These are phyloP conservation scores for Hansfordia pulvinata DNA, from an alignment of 2,329 filamentous ascomycete genomes.

Conservation along the genomic window DNA sequence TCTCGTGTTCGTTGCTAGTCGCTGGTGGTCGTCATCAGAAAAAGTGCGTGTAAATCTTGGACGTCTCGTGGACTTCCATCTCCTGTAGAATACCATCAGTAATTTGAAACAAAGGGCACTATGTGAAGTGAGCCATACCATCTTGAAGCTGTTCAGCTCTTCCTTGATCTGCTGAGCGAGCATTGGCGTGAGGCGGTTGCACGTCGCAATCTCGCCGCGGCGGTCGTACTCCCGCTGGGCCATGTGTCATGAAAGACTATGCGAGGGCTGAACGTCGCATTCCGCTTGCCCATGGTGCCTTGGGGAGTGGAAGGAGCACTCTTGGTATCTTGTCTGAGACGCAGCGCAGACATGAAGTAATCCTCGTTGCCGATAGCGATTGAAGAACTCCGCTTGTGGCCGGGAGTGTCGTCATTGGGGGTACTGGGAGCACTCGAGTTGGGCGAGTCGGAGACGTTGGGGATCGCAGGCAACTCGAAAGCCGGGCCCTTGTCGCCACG, in stretches of 20 bases:
- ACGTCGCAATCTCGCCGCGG: slow-evolving; percentile 89
- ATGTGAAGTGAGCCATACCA: slow-evolving; percentile 47
- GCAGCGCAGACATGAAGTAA: slow-evolving; percentile 72
- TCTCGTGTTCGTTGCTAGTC: slow-evolving; percentile 14
- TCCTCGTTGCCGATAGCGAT: slow-evolving; percentile 72
- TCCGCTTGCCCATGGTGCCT: slow-evolving; percentile 41
- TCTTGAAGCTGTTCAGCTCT: slow-evolving; percentile 98
- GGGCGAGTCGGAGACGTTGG: slow-evolving; percentile 61
- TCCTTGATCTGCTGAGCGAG: slow-evolving; percentile 98
- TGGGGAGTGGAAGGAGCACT: slow-evolving; percentile 71
- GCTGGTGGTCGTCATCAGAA: slow-evolving; percentile 54
- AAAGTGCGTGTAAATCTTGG: slow-evolving; percentile 99
- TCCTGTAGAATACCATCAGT: slow-evolving; percentile 51
- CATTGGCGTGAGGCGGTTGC: slow-evolving; percentile 93
- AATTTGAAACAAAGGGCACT: slow-evolving; percentile 2
- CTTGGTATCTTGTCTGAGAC: slow-evolving; percentile 62
- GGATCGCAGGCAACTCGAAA: slow-evolving; percentile 46
- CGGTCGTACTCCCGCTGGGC: slow-evolving; percentile 92
- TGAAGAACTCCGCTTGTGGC: slow-evolving; percentile 53
- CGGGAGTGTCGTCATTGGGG: slow-evolving; percentile 61
- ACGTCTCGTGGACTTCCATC: slow-evolving; percentile 98
- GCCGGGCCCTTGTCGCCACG: slow-evolving; percentile 37
- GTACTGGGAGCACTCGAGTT: slow-evolving; percentile 80
- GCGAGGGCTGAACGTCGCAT: slow-evolving; percentile 73
- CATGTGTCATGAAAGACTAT: slow-evolving; percentile 95